Evolutionary conservation across 352 stramenopile species (phyloP), one percentile per base, ranked within the genome.

Genomic region (Phytopythium cucurbitacearum): DNA sequence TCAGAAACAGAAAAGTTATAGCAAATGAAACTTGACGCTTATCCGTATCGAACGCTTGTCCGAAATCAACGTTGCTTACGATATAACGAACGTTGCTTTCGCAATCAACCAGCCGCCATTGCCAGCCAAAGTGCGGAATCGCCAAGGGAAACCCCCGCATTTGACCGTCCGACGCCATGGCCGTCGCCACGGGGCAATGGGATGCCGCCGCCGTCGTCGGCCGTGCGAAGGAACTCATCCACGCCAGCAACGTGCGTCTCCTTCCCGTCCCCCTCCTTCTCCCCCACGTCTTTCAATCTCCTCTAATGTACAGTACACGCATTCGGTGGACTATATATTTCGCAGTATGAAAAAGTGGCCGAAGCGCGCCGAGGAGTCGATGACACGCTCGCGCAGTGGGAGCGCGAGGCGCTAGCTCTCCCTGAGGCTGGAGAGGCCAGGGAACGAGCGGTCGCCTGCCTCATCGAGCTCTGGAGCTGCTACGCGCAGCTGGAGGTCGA

Each of bases 401-500:
- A 85, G 13, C 42, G 51, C 3, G 45, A 44, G 0, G 37, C 60
- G 34, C 50, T 61, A 9, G 38, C 47, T 5, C 40, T 64, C 44
- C 53, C 32, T 12, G 53, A 73, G 34, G 38, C 52, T 47, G 10
- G 45, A 13, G 44, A 55, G 13, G n/a, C 40, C 3, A 8, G 61
- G 47, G 4, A 46, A 15, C 55, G 53, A 38, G 65, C 71, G 36
- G 59, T 60, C 34, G 6, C 59, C 48, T 47, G 53, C 40, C 65
- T 89, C 8, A 64, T 85, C 21, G 60, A 65, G 8, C 49, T 77
- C 7, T 91, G 76, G 72, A 45, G 66, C 3, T 51, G 64, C n/a
- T 91, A 89, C 57, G 78, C 79, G n/a, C 73, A 72, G 48, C 63
- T 91, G 42, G 81, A 91, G 65, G 85, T 89, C 44, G 81, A 86